Base-by-base conservation (phyloP, 2,329 filamentous ascomycete species). In the Stagonosporopsis vannaccii region DNA sequence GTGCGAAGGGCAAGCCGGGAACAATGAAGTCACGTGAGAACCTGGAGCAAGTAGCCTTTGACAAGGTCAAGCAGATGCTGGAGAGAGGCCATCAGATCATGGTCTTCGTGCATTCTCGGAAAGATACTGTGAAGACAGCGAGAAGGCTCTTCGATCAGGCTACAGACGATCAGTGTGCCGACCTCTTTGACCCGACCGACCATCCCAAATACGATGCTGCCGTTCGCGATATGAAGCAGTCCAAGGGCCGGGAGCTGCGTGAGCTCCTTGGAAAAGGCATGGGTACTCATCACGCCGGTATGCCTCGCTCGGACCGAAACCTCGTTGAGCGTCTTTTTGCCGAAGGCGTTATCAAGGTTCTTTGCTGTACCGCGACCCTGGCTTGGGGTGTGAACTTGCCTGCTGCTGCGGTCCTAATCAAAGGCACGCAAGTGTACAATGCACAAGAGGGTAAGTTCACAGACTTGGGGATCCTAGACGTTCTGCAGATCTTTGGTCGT, bases 381-480 rank as follows among this genome's bases (percentile, higher is more conserved):
- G 95, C 95, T 0, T 99, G 95, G 95, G 95, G 95, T 87, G 94
- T 99, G 72, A 99, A 99, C 76, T 85, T 99, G 76, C 95, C 95
- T 0, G 95, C 95, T 30, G 95, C 95, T 0, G 96, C 95, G 0
- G 95, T 99, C 46, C 85, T 99, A 49, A 99, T 99, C 83, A 99
- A 99, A 75, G 95, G 95, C 15, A 99, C 95, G 0, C 94, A 98
- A 71, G 86, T 99, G 0, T 99, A 99, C 78, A 98, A 93, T 73
- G 89, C 95, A 0, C 91, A 97, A 73, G 94, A 96, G 48, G 95
- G 95, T 76, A 97, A 96, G 76, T 98, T 97, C 66, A 90, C 97
- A 19, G 95, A 99, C 71, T 83, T 99, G 5, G 94, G 95, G 3
- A 99, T 99, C 63, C 84, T 99, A 2, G 95, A 99, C 74, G 95